Evolutionary conservation across 257 asterid genomes (phyloP), one percentile per base, ranked within the genome.

Genomic region (Salvia miltiorrhiza): DNA sequence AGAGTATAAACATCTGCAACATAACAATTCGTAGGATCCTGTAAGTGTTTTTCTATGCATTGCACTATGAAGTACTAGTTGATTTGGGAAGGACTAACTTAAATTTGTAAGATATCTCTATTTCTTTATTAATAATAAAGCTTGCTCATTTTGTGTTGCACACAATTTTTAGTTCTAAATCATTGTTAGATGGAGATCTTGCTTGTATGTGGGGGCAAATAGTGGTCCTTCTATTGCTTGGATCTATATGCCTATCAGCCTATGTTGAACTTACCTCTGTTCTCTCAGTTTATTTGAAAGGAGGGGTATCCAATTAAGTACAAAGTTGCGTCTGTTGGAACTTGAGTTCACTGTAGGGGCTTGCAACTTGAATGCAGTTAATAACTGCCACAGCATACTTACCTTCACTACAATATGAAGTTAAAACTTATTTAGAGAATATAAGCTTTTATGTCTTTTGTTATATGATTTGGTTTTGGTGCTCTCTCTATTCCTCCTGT

Each of bases 1-100:
- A 83, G 81, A 44, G 63, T 30, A 9, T 21, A 7, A 61, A 28
- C 20, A 54, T 52, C 65, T 61, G 57, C 41, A 3, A 49, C 4
- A 19, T 49, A 44, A 49, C 56, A 49, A 19, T 19, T 14, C 4
- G 14, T 20, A 49, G 28, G 19, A 49, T 49, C 56, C 56, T 49
- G 56, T 19, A 19, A 49, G 56, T 49, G 30, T 49, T 49, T 49
- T 19, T 49, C 11, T 49, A 49, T 7, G 28, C 30, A 44, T n/a
- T 5, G 8, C 20, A 44, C 13, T 40, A 11, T 9, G 28, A 9
- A 49, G 14, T 17, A 48, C 26, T 20, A 3, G 30, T 8, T 49
- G 14, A 19, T 49, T 49, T 49, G 14, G 56, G 30, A 11, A 49
- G 56, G 11, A 19, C 14, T 19, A 49, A 49, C 56, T 49, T 49